Percentiles rank a stretch among this genome's conserved stretches.
Evolutionary conservation across 2,329 filamentous ascomycete species (phyloP).

Genomic region (Aspergillus sclerotialis): DNA sequence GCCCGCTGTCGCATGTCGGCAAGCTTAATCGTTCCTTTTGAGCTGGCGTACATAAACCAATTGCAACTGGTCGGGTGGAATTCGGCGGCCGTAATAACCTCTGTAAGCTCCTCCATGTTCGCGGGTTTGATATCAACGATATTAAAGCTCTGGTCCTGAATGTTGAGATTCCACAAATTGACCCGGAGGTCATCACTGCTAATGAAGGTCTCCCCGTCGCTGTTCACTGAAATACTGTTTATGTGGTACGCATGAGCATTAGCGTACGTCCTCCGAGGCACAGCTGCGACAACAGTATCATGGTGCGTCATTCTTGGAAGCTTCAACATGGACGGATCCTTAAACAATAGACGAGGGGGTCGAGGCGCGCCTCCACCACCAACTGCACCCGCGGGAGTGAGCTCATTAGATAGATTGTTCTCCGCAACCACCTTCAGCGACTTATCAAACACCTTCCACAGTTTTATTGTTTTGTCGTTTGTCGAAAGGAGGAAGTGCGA

Average conservation of each 20-base stretch:
- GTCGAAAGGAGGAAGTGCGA: conserved; percentile 97
- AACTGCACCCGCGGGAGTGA: conserved; percentile 66
- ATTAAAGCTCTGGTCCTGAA: conserved; percentile 99
- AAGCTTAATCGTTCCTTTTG: conserved; percentile 97
- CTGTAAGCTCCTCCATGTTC: conserved; percentile 98
- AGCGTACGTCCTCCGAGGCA: conserved; percentile 91
- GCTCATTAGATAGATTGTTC: conserved; percentile 93
- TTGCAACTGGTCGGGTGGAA: conserved; percentile 97
- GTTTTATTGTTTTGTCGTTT: conserved; percentile 99
- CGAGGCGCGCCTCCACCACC: conserved; percentile 73
- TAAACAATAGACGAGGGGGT: conserved; percentile 67
- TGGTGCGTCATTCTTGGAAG: conserved; percentile 94
- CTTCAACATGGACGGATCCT: conserved; percentile 74
- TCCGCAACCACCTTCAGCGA: conserved; percentile 97
- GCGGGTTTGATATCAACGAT: conserved; percentile 99
- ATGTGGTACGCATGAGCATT: conserved; percentile 99
- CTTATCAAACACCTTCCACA: conserved; percentile 99
- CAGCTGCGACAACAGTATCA: conserved; percentile 94
- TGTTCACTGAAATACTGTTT: conserved; percentile 99
- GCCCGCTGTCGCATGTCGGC: conserved; percentile 98
- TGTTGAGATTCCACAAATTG: conserved; percentile 98
- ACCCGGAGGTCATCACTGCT: conserved; percentile 96
- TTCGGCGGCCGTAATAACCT: conserved; percentile 96
- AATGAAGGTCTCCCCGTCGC: conserved; percentile 98
- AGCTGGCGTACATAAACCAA: conserved; percentile 99